phyloP scores from a whole-genome alignment of 1,284 basidiomycete species.

The Sporisorium exsertum region DNA sequence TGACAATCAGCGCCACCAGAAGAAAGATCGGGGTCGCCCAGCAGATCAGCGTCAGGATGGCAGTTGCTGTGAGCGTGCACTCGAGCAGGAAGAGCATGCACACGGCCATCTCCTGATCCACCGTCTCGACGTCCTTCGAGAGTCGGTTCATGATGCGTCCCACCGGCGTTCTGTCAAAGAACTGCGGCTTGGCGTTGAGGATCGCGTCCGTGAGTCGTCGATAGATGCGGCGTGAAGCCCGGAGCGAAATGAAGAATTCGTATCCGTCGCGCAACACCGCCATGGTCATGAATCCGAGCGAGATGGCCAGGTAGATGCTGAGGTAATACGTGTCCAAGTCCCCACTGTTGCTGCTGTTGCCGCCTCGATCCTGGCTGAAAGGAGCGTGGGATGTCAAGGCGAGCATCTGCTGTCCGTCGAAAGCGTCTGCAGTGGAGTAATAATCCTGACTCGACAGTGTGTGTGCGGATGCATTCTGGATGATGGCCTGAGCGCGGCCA shows the following conservation, averaged over 20 bases:
- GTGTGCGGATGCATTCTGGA: neutral
- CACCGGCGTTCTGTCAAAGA: slow-evolving; percentile 66
- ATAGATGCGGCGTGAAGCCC: slow-evolving; percentile 61
- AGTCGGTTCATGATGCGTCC: slow-evolving; percentile 68
- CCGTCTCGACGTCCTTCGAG: slow-evolving; percentile 67
- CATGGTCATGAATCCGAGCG: slow-evolving; percentile 56
- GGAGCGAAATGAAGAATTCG: slow-evolving; percentile 58
- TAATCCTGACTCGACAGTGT: neutral
- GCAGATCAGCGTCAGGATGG: slow-evolving; percentile 63
- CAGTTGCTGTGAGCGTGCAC: slow-evolving; percentile 52
- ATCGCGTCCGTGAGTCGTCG: slow-evolving; percentile 80
- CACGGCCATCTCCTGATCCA: slow-evolving; percentile 67
- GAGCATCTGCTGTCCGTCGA: slow-evolving; percentile 24
- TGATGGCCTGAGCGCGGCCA: neutral
- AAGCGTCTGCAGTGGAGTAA: slow-evolving; percentile 4
- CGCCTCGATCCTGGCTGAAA: neutral
- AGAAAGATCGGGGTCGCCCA: slow-evolving; percentile 65
- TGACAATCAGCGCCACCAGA: slow-evolving; percentile 51
- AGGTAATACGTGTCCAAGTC: slow-evolving; percentile 64
- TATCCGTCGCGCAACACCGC: slow-evolving; percentile 57
- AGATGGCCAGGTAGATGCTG: slow-evolving; percentile 56
- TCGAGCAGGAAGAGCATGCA: slow-evolving; percentile 57
- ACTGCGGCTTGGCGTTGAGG: slow-evolving; percentile 78
- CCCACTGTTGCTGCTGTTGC: slow-evolving; percentile 6
- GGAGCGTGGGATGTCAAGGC: neutral